Base-by-base conservation (phyloP, 2,329 filamentous ascomycete species). In the Albophoma yamanashiensis region DNA sequence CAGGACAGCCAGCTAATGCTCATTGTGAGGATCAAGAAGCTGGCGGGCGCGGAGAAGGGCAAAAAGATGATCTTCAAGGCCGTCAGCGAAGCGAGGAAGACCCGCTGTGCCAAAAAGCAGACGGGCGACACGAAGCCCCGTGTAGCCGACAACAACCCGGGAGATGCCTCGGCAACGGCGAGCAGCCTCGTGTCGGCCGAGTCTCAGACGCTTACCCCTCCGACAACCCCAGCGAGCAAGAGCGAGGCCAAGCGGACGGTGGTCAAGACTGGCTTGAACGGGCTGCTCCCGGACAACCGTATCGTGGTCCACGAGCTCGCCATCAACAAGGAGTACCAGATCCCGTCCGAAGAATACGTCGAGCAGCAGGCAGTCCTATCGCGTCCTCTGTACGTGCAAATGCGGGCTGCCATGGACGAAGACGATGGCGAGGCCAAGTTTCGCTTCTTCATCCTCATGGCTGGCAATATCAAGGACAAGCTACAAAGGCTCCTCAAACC, bases 1-100 rank as follows among this genome's bases (percentile, higher is more conserved):
- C 83, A 89, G 60, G 87, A 92, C 64, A 92, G 91, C 67, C 90
- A 94, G 70, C 77, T 91, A 47, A 88, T 90, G 74, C 77, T 93
- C 22, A 84, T 93, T 68, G 89, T 90, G 57, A 81, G 88, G 57
- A 92, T 94, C 73, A 90, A 91, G 73, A 88, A 85, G 71, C 77
- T 94, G 55, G 88, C 88, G 2, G 90, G 90, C 0, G 77, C 84
- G 1, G 85, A 89, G 56, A 80, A 83, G 68, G 89, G 89, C 31
- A 88, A 89, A 69, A 83, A 82, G 61, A 74, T 91, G 67, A 91
- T 93, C 60, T 83, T 88, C 60, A 87, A 89, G 58, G 89, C 89
- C 25, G 88, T 93, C 57, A 80, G 81, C 43, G 86, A 91, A 68
- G 87, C 88, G 14, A 82, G 89, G 57, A 86, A 85, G 67, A 78